Percentiles rank a stretch among this genome's conserved stretches.
These are phyloP conservation scores for Zygnema circumcarinatum DNA, from an alignment of 139 green algal species.

Conservation along the genomic window DNA sequence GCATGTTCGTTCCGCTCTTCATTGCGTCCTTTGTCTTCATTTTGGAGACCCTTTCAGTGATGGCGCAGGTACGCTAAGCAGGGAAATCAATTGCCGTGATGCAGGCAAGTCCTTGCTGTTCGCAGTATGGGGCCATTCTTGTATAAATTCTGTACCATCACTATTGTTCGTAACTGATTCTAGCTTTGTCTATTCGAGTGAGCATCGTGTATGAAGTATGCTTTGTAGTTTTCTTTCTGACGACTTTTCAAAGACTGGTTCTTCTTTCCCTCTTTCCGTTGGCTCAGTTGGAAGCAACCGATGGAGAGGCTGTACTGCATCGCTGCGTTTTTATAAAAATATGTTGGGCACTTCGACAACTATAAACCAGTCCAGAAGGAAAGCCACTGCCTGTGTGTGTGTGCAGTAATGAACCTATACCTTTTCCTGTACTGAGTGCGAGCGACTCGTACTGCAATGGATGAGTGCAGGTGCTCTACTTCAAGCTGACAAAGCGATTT, in stretches of 20 bases:
- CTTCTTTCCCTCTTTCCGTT: neutral
- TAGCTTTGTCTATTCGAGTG: neutral
- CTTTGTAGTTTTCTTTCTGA: no score
- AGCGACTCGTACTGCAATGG: no score
- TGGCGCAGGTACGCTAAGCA: slow-evolving; percentile 46
- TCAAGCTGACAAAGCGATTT: slow-evolving; percentile 57
- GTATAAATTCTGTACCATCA: neutral
- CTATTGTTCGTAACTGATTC: neutral
- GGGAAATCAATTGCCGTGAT: no score
- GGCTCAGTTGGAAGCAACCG: no score
- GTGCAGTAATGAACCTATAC: neutral
- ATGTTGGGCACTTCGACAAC: no score
- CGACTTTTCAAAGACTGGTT: neutral
- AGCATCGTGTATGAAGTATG: neutral
- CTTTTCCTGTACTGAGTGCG: neutral
- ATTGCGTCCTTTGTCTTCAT: slow-evolving; percentile 55
- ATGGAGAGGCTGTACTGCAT: neutral
- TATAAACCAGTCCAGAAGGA: neutral
- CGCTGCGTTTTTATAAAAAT: no score
- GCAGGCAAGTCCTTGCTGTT: no score
- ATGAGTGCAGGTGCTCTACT: slow-evolving; percentile 65
- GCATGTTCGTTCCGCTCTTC: slow-evolving; percentile 57
- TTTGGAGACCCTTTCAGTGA: slow-evolving; percentile 61
- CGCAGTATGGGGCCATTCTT: no score
- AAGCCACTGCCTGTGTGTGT: neutral